Conservation (phyloP, 768 basidiomycete genomes). For the Amanita fuliginea region DNA sequence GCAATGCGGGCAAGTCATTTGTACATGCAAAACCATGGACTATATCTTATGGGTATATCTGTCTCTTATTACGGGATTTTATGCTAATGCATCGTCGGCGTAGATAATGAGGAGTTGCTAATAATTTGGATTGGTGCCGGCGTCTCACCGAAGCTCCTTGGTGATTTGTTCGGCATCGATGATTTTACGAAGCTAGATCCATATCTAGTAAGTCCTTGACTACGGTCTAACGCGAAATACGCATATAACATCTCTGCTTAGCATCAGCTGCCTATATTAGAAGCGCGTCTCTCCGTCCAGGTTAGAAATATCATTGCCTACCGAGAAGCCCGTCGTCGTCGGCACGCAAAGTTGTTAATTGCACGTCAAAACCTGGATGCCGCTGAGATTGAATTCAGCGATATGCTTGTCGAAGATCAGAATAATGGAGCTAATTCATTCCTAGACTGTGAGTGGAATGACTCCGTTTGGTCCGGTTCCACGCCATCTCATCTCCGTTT, state of each 20-base stretch:
- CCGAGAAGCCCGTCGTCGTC: constrained; percentile 44
- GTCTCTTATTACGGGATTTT: constrained; percentile 6
- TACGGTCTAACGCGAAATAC: neutral
- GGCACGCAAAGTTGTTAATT: constrained; percentile 50
- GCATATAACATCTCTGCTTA: constrained; percentile 18
- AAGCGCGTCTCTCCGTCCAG: constrained; percentile 72
- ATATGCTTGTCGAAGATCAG: constrained; percentile 94
- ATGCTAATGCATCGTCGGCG: neutral
- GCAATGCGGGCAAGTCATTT: constrained; percentile 74
- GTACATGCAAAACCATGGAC: constrained; percentile 82
- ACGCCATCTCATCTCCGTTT: constrained; percentile 6
- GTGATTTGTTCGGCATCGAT: constrained; percentile 78
- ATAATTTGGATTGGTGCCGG: constrained; percentile 88
- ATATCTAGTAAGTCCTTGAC: constrained; percentile 42
- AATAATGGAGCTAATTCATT: constrained; percentile 96
- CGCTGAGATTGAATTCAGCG: constrained; percentile 89
- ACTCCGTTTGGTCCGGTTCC: neutral
- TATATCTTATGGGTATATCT: constrained; percentile 79
- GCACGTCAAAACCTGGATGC: constrained; percentile 92
- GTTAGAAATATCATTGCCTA: constrained; percentile 76
- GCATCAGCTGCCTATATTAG: constrained; percentile 60
- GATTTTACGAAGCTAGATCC: constrained; percentile 61
- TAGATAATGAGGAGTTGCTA: constrained; percentile 82
- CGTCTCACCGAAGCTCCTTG: constrained; percentile 70
- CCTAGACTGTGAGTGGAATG: constrained; percentile 59